Conservation (phyloP, 345 rosid species). For the Lumnitzera littorea region DNA sequence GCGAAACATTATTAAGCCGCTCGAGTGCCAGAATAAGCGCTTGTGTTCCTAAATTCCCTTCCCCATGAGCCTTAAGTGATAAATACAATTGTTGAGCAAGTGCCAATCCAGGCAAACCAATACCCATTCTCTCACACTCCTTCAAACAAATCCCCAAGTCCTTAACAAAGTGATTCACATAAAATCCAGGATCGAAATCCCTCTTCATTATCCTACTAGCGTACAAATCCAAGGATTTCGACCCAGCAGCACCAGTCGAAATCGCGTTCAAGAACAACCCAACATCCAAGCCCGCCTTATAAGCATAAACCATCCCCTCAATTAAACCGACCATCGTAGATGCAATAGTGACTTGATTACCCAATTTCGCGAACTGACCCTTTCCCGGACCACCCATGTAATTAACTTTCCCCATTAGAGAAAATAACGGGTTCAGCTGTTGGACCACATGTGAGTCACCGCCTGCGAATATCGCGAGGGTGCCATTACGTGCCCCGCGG, state of each 20-base stretch:
- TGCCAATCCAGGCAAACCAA: constrained; percentile 84
- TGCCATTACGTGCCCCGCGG: constrained; percentile 60
- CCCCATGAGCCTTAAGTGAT: constrained; percentile 86
- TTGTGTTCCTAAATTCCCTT: constrained; percentile 72
- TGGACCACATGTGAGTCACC: constrained; percentile 45
- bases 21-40: constrained; percentile 77
- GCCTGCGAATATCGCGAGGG: constrained; percentile 70
- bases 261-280: constrained; percentile 54
- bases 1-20: constrained; percentile 67
- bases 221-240: constrained; percentile 55
- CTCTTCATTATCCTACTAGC: constrained; percentile 66
- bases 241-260: constrained; percentile 65
- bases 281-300: constrained; percentile 72
- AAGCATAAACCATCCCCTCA: constrained; percentile 70
- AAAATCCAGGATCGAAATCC: constrained; percentile 81
- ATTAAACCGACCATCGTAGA: constrained; percentile 80
- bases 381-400: constrained; percentile 79
- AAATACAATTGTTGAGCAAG: constrained; percentile 86
- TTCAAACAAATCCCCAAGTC: constrained; percentile 87
- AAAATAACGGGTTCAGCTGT: constrained; percentile 48
- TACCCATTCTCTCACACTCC: constrained; percentile 77
- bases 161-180: constrained; percentile 76
- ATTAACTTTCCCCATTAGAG: constrained; percentile 62
- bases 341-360: constrained; percentile 73
- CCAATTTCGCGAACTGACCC: constrained; percentile 77